A percentile compares a stretch with the other conserved stretches of the same genome.
Conservation (phyloP, 176 grass and related monocot genomes). For the Alopecurus myosuroides region DNA sequence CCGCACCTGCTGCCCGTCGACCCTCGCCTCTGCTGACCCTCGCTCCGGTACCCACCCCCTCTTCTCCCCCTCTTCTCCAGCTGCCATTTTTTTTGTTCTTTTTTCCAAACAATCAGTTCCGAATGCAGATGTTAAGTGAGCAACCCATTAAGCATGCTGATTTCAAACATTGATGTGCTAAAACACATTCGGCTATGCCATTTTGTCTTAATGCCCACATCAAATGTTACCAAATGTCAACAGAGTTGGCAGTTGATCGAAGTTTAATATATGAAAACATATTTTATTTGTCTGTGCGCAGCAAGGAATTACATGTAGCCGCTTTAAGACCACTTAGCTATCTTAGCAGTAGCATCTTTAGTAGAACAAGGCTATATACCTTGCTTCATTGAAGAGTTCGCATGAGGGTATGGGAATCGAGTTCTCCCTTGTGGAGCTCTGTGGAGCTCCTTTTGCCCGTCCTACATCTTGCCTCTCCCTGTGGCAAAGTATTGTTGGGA, state of each 20-base stretch:
- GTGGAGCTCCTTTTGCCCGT: background rate
- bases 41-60: too few relatives aligned
- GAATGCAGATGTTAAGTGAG: constrained; percentile 69
- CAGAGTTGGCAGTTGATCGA: background rate
- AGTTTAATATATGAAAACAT: background rate
- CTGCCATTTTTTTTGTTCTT: too few relatives aligned
- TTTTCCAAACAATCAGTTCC: too few relatives aligned
- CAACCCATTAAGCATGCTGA: constrained; percentile 5
- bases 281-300: background rate
- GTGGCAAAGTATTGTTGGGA: background rate
- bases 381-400: constrained; percentile 25
- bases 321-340: background rate
- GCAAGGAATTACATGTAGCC: background rate
- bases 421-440: constrained; percentile 5
- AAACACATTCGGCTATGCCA: background rate
- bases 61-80: too few relatives aligned
- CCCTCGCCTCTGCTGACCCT: too few relatives aligned
- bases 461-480: constrained; percentile 1
- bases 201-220: background rate
- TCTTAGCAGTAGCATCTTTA: background rate
- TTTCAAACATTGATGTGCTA: constrained; percentile 12
- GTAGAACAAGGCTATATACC: background rate
- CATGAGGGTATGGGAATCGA: background rate
- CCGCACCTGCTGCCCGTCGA: too few relatives aligned
- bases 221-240: constrained; percentile 9